Conservation (phyloP, 441 rosid genomes). For the Arabidopsis lyrata region DNA sequence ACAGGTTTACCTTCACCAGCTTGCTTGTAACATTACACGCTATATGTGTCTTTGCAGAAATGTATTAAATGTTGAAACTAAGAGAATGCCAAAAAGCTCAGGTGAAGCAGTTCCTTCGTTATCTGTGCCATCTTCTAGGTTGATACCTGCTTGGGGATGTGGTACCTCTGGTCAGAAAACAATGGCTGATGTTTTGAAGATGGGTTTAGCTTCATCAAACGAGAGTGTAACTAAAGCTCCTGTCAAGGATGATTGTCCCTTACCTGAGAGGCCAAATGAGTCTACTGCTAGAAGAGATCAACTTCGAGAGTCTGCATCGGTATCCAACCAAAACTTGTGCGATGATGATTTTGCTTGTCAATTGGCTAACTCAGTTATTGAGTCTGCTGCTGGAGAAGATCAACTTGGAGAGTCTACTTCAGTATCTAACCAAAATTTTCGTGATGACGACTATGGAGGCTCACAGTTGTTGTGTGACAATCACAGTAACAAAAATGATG, state of each 20-base stretch:
- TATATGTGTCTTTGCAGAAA: slow-evolving; percentile 58
- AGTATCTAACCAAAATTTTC: slow-evolving; percentile 50
- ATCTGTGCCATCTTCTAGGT: slow-evolving; percentile 65
- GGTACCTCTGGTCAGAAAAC: slow-evolving; percentile 73
- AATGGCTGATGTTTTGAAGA: slow-evolving; percentile 91
- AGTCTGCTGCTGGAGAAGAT: slow-evolving; percentile 47
- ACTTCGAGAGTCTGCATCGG: no score
- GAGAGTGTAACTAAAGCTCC: slow-evolving; percentile 51
- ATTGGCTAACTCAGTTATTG: slow-evolving; percentile 54
- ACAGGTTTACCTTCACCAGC: background rate
- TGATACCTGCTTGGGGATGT: slow-evolving; percentile 67
- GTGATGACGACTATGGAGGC: no score
- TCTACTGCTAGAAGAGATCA: no score
- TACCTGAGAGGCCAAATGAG: slow-evolving; percentile 61
- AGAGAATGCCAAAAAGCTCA: slow-evolving; percentile 44
- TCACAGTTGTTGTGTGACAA: no score
- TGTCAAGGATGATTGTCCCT: slow-evolving; percentile 75
- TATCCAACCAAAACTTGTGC: no score
- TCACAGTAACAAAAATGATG: no score
- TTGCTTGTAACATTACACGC: background rate
- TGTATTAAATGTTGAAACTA: slow-evolving; percentile 50
- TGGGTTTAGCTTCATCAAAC: slow-evolving; percentile 63
- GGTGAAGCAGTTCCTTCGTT: slow-evolving; percentile 56
- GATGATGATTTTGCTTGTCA: slow-evolving; percentile 28
- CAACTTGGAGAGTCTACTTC: slow-evolving; percentile 54